These are phyloP conservation scores for Geopyxis carbonaria DNA, from an alignment of 495 filamentous ascomycete species.

Conservation along the genomic window DNA sequence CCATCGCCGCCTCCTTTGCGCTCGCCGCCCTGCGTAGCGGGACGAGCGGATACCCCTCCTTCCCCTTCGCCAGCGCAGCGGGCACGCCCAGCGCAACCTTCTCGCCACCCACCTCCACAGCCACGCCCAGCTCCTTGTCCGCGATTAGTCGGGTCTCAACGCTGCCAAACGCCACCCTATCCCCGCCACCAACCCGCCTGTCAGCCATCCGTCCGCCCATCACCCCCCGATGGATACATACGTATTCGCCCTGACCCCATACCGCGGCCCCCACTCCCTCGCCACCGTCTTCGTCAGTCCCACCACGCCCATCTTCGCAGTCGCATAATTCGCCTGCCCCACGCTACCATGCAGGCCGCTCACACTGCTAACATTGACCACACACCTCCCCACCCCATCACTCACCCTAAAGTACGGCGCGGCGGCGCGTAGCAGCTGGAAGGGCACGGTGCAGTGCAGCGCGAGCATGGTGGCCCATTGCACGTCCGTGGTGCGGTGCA, in stretches of 20 bases:
- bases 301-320: slow-evolving; percentile 64
- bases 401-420: slow-evolving; percentile 75
- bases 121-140: slow-evolving; percentile 64
- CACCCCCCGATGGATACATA: too few species aligned
- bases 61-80: slow-evolving; percentile 25
- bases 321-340: slow-evolving; percentile 70
- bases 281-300: slow-evolving; percentile 74
- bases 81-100: slow-evolving; percentile 61
- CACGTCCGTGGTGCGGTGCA: slow-evolving; percentile 84
- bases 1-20: slow-evolving; percentile 59
- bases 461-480: slow-evolving; percentile 78
- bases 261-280: slow-evolving; percentile 79
- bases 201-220: too few species aligned
- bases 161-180: too few species aligned
- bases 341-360: slow-evolving; percentile 68
- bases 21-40: slow-evolving; percentile 58
- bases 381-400: slow-evolving; percentile 57
- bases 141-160: slow-evolving; percentile 62
- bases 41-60: slow-evolving; percentile 45
- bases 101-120: slow-evolving; percentile 57
- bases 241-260: slow-evolving; percentile 73
- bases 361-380: slow-evolving; percentile 69
- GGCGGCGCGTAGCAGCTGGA: slow-evolving; percentile 60
- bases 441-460: slow-evolving; percentile 65
- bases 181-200: too few species aligned